A percentile compares a stretch with the other conserved stretches of the same genome.
phyloP scores from a whole-genome alignment of 2,329 filamentous ascomycete genomes.

The Aspergillus ochraceus region DNA sequence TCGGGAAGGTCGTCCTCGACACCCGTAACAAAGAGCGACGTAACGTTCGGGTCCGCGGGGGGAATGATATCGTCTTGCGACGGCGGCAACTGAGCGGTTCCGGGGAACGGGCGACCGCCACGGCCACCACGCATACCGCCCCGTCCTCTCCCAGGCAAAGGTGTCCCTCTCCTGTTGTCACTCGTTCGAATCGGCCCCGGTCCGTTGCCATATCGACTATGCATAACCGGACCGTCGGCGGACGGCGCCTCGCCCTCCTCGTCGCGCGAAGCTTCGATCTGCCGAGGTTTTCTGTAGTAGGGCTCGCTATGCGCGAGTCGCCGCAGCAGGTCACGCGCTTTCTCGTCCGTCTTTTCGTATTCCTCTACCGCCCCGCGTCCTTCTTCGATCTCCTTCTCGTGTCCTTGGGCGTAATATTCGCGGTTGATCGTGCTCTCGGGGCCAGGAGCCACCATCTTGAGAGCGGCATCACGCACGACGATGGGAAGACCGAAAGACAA shows the following conservation, averaged over 20 bases:
- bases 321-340: slow-evolving; percentile 83
- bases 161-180: slow-evolving; percentile 48
- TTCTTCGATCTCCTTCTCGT: slow-evolving; percentile 93
- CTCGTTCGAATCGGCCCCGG: slow-evolving; percentile 74
- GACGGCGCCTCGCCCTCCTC: slow-evolving; percentile 41
- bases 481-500: slow-evolving; percentile 93
- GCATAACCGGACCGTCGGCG: slow-evolving; percentile 43
- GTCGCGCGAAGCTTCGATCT: slow-evolving; percentile 60
- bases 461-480: slow-evolving; percentile 87
- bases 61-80: slow-evolving; percentile 83
- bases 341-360: slow-evolving; percentile 96
- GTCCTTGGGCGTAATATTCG: slow-evolving; percentile 97
- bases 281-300: slow-evolving; percentile 85
- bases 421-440: slow-evolving; percentile 90
- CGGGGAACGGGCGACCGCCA: slow-evolving; percentile 63
- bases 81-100: slow-evolving; percentile 72
- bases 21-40: slow-evolving; percentile 90
- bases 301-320: slow-evolving; percentile 88
- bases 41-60: slow-evolving; percentile 80
- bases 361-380: slow-evolving; percentile 81
- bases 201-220: slow-evolving; percentile 43
- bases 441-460: slow-evolving; percentile 96
- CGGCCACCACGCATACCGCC: slow-evolving; percentile 48
- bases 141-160: slow-evolving; percentile 47
- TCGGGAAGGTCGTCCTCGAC: slow-evolving; percentile 96